Percentiles rank a stretch among this genome's conserved stretches.
Conservation (phyloP, 2,329 filamentous ascomycete genomes). For the Hypoxylon sp. region DNA sequence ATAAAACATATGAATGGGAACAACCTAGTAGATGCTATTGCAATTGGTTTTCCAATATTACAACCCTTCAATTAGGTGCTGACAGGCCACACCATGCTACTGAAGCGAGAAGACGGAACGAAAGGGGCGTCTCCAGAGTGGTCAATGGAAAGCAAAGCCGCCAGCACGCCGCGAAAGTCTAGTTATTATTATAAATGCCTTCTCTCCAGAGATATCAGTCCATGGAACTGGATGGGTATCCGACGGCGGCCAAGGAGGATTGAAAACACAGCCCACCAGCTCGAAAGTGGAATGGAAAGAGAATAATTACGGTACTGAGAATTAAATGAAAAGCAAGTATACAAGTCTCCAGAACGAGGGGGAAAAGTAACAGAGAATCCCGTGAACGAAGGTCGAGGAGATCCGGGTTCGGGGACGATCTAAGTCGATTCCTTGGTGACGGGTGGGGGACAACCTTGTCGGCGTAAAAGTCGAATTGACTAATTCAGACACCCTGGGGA, state of each 20-base stretch:
- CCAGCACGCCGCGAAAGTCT: slow-evolving; percentile 21
- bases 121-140: slow-evolving; percentile 23
- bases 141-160: slow-evolving; percentile 16
- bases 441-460: slow-evolving; percentile 34
- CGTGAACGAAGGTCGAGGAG: slow-evolving; percentile 27
- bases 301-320: slow-evolving; percentile 25
- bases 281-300: slow-evolving; percentile 13
- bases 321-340: slow-evolving; percentile 27
- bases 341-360: slow-evolving; percentile 10
- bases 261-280: slow-evolving; percentile 12
- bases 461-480: slow-evolving; percentile 35
- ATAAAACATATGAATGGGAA: slow-evolving; percentile 24
- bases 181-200: slow-evolving; percentile 27
- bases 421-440: slow-evolving; percentile 30
- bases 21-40: slow-evolving; percentile 37
- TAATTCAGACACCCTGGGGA: slow-evolving; percentile 33
- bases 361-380: slow-evolving; percentile 16
- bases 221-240: slow-evolving; percentile 12
- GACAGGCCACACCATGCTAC: slow-evolving; percentile 35
- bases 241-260: slow-evolving; percentile 8
- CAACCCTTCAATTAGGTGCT: slow-evolving; percentile 41
- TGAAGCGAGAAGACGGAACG: slow-evolving; percentile 24
- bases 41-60: slow-evolving; percentile 26
- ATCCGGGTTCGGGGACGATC: slow-evolving; percentile 27
- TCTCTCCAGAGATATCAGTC: slow-evolving; percentile 22